phyloP scores from a whole-genome alignment of 495 filamentous ascomycete species.

The Penicillium steckii region DNA sequence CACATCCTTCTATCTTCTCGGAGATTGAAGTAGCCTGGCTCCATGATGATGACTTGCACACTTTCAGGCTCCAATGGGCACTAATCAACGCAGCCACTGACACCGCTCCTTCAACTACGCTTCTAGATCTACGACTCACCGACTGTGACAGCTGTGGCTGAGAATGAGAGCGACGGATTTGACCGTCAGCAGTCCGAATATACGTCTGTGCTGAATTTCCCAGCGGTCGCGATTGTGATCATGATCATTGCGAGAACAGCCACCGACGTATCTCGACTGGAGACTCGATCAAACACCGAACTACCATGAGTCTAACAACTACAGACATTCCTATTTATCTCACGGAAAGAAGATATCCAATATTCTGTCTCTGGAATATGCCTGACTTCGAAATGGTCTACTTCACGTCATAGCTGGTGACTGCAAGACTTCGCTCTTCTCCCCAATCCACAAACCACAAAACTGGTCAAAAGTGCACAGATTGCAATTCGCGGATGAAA shows the following conservation, averaged over 20 bases:
- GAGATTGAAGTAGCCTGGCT: neutral
- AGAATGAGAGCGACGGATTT: too few relatives aligned
- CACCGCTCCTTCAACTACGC: neutral
- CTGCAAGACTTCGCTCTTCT: too few relatives aligned
- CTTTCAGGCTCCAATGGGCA: neutral
- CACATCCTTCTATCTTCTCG: neutral
- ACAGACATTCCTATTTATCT: too few relatives aligned
- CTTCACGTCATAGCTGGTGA: too few relatives aligned
- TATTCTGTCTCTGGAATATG: too few relatives aligned
- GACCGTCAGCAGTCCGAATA: neutral
- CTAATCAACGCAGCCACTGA: neutral
- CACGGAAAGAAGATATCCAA: too few relatives aligned
- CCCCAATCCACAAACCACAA: too few relatives aligned
- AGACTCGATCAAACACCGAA: neutral
- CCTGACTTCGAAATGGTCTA: too few relatives aligned
- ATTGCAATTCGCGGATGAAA: neutral
- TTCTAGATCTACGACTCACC: neutral
- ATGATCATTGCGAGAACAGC: neutral
- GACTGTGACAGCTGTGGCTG: neutral
- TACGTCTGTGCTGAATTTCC: neutral
- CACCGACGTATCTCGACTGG: neutral
- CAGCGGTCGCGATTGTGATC: neutral
- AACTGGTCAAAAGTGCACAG: too few relatives aligned
- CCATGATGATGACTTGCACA: neutral
- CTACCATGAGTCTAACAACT: too few relatives aligned